A percentile compares a stretch with the other conserved stretches of the same genome.
phyloP scores from a whole-genome alignment of 805 yeast genomes.

The Grigorovia jiainica region DNA sequence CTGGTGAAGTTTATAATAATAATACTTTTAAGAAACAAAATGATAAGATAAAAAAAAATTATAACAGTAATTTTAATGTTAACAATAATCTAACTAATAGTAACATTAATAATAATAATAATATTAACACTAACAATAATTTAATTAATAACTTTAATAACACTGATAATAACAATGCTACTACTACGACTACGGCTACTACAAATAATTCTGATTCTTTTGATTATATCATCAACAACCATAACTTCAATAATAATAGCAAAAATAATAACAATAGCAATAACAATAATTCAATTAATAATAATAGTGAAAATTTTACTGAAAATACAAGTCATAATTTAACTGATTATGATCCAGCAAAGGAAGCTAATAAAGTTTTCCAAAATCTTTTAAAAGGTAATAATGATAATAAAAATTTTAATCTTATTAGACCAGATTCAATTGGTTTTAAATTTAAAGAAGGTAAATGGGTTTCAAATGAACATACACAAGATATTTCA shows the following conservation, averaged over 20 bases:
- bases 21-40: slow-evolving; percentile 9
- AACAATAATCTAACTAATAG: too few relatives aligned
- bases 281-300: neutral
- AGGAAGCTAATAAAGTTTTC: slow-evolving; percentile 23
- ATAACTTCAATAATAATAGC: too few relatives aligned
- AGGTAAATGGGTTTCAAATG: slow-evolving; percentile 8
- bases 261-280: too few relatives aligned
- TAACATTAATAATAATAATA: neutral
- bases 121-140: neutral
- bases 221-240: too few relatives aligned
- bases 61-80: neutral
- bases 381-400: slow-evolving; percentile 20
- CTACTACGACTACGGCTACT: neutral
- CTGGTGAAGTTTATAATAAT: slow-evolving; percentile 9
- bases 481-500: slow-evolving; percentile 8
- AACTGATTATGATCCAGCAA: slow-evolving; percentile 20
- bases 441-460: slow-evolving; percentile 8
- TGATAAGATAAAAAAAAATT: neutral
- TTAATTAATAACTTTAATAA: too few relatives aligned
- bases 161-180: too few relatives aligned
- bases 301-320: too few relatives aligned
- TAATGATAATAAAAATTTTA: slow-evolving; percentile 1
- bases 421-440: slow-evolving; percentile 9
- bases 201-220: too few relatives aligned
- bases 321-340: neutral